phyloP scores from a whole-genome alignment of 371 early-diverging fungal genomes.

The Batkoa obscura region DNA sequence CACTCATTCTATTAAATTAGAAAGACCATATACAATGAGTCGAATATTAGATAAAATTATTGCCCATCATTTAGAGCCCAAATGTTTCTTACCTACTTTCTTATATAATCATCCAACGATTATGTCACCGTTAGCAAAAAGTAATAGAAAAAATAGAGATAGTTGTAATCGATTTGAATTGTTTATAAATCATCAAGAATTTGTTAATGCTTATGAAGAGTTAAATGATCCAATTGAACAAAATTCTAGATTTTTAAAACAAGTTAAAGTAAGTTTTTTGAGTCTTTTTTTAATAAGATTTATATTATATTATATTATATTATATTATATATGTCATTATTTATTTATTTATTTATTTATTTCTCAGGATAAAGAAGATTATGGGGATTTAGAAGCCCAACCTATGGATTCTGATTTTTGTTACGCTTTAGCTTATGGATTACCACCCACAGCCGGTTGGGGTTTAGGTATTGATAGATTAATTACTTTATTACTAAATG shows the following conservation, averaged over 20 bases:
- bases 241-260: conserved; percentile 52
- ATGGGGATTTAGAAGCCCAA: conserved; percentile 18
- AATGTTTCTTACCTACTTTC: conserved; percentile 87
- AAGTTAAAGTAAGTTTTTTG: conserved; percentile 10
- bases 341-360: background rate
- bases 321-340: no score
- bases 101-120: conserved; percentile 75
- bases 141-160: background rate
- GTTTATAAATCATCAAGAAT: conserved; percentile 79
- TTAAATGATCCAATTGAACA: conserved; percentile 97
- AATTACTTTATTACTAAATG: conserved; percentile 65
- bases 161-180: conserved; percentile 73
- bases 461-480: conserved; percentile 96
- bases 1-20: conserved; percentile 7
- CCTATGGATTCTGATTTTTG: conserved; percentile 68
- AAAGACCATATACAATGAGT: conserved; percentile 52
- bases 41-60: conserved; percentile 82
- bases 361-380: conserved; percentile 4
- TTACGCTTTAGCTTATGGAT: conserved; percentile 79
- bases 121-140: conserved; percentile 89
- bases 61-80: conserved; percentile 75
- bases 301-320: no score
- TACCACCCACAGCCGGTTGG: conserved; percentile 98
- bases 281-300: no score
- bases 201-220: conserved; percentile 98